Conservation (phyloP, 202 grass and related monocot species). For the Brachypodium distachyon region DNA sequence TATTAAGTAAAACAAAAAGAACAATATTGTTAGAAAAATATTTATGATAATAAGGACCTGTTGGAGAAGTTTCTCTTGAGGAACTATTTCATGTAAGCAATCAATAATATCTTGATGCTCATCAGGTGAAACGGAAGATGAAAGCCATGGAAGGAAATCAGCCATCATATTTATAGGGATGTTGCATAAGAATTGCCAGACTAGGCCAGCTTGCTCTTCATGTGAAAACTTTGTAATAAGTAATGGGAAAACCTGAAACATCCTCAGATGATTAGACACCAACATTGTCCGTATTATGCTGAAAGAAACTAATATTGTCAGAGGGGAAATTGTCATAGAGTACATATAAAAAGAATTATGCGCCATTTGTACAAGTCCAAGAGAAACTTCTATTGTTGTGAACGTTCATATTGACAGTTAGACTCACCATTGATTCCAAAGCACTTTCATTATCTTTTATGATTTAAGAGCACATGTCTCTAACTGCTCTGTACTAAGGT, state of each 20-base stretch:
- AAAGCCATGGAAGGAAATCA: conserved; percentile 91
- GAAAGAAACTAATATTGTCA: neutral
- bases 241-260: conserved; percentile 73
- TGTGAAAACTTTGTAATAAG: conserved; percentile 79
- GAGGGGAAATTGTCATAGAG: neutral
- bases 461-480: neutral
- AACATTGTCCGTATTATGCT: neutral
- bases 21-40: neutral
- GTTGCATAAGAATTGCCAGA: conserved; percentile 92
- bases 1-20: neutral
- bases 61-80: conserved; percentile 82
- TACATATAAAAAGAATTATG: neutral
- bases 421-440: neutral
- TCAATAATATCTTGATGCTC: conserved; percentile 71
- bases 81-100: conserved; percentile 70
- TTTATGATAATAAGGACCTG: conserved; percentile 35
- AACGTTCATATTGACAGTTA: neutral
- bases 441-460: neutral
- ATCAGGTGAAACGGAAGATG: conserved; percentile 61
- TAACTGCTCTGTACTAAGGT: neutral
- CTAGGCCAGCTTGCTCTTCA: conserved; percentile 81
- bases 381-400: neutral
- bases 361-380: neutral
- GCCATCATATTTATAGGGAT: conserved; percentile 86
- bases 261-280: conserved; percentile 1